A percentile compares a stretch with the other conserved stretches of the same genome.
These are phyloP conservation scores for Celoporthe dispersa DNA, from an alignment of 2,329 filamentous ascomycete genomes.

Conservation along the genomic window DNA sequence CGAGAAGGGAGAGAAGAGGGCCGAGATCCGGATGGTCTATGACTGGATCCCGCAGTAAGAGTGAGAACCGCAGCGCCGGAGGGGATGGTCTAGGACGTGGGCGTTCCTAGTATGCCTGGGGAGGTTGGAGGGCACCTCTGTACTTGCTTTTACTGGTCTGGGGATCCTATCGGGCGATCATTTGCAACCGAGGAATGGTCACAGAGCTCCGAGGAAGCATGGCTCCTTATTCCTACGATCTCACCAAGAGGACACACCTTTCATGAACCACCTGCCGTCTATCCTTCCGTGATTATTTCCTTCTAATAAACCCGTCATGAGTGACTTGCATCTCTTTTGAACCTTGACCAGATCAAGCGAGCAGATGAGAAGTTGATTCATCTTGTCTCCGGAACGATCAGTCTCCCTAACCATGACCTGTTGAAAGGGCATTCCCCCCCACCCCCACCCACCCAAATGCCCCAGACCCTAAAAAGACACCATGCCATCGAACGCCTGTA, in stretches of 20 bases:
- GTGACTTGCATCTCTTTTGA: neutral
- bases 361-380: slow-evolving; percentile 1
- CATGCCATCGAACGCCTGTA: slow-evolving; percentile 27
- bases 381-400: neutral
- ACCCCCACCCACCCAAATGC: too few species aligned
- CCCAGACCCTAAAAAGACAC: slow-evolving; percentile 16
- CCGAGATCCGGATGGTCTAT: slow-evolving; percentile 59
- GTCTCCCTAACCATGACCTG: slow-evolving; percentile 19
- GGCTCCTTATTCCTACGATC: neutral
- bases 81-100: neutral
- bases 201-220: neutral
- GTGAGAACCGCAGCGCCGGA: slow-evolving; percentile 5
- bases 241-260: neutral
- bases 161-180: neutral
- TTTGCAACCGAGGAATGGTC: neutral
- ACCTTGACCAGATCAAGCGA: neutral
- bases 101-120: neutral
- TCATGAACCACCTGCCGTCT: neutral
- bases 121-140: neutral
- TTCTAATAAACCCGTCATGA: neutral
- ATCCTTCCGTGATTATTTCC: neutral
- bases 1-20: slow-evolving; percentile 53
- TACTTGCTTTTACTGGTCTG: neutral
- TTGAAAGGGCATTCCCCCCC: slow-evolving; percentile 21
- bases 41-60: slow-evolving; percentile 46